These are phyloP conservation scores for Sporisorium graminicola DNA, from an alignment of 1,284 basidiomycete species.

Conservation along the genomic window DNA sequence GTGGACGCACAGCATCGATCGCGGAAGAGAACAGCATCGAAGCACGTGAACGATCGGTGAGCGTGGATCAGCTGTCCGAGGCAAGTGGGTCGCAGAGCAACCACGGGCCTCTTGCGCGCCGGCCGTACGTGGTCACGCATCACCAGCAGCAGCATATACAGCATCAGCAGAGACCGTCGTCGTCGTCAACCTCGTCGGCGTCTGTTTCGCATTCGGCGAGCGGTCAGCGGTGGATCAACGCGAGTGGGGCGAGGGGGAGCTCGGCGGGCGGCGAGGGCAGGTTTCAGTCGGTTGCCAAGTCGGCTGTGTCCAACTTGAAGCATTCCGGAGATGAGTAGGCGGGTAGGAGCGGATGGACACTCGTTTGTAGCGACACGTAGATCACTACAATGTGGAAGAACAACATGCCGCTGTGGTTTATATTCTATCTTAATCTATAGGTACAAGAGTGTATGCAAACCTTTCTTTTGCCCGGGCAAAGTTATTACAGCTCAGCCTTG, in stretches of 20 bases:
- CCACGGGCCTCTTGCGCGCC: constrained; percentile 5
- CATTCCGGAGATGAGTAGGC: constrained; percentile 16
- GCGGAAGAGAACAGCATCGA: constrained; percentile 15
- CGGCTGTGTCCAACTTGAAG: constrained; percentile 16
- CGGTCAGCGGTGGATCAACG: constrained; percentile 9
- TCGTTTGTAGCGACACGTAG: neutral
- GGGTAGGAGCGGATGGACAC: too few relatives aligned
- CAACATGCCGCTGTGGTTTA: too few relatives aligned
- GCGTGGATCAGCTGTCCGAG: constrained; percentile 33
- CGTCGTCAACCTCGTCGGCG: constrained; percentile 25
- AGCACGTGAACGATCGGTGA: constrained; percentile 19
- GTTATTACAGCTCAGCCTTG: constrained; percentile 5
- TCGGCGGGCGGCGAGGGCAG: neutral
- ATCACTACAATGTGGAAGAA: neutral
- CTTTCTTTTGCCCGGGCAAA: too few relatives aligned
- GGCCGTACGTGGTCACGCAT: constrained; percentile 6
- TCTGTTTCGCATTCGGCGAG: constrained; percentile 8
- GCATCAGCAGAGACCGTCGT: constrained; percentile 16
- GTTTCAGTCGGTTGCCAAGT: constrained; percentile 24
- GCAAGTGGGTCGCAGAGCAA: constrained; percentile 20
- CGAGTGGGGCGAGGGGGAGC: neutral
- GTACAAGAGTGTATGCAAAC: too few relatives aligned
- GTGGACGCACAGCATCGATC: constrained; percentile 1
- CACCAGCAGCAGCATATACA: constrained; percentile 11
- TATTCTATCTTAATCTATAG: too few relatives aligned